A percentile compares a stretch with the other conserved stretches of the same genome.
These are phyloP conservation scores for Gloeophyllum trabeum DNA, from an alignment of 768 basidiomycete genomes.

Conservation along the genomic window DNA sequence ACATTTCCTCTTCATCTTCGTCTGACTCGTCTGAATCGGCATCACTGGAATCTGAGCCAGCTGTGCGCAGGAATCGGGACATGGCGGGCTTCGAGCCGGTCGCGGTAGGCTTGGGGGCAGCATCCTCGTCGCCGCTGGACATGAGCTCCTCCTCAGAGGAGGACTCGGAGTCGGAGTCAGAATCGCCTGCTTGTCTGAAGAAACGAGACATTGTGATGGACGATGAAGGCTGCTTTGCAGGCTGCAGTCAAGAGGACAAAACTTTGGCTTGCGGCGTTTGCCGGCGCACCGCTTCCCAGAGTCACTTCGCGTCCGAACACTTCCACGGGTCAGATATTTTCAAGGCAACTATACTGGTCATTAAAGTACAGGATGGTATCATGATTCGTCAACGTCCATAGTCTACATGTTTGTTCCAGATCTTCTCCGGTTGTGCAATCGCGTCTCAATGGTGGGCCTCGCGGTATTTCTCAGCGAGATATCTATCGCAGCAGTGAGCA, in stretches of 20 bases:
- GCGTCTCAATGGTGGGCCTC: conserved; percentile 13
- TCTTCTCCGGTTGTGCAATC: neutral
- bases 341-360: no score
- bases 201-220: conserved; percentile 65
- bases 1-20: conserved; percentile 40
- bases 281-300: neutral
- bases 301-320: no score
- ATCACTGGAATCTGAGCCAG: conserved; percentile 39
- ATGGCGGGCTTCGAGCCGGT: conserved; percentile 48
- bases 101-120: conserved; percentile 32
- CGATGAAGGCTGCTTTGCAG: neutral
- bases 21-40: conserved; percentile 37
- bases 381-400: no score
- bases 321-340: no score
- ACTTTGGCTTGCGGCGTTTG: neutral
- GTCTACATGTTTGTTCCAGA: neutral
- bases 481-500: conserved; percentile 15
- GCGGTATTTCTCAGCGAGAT: conserved; percentile 28
- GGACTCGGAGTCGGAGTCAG: conserved; percentile 73
- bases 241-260: neutral
- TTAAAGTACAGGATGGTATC: no score
- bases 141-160: conserved; percentile 54
- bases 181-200: conserved; percentile 79
- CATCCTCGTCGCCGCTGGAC: conserved; percentile 55
- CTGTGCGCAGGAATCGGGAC: conserved; percentile 68